Evolutionary conservation across 352 stramenopile species (phyloP).

Genomic region (Phytophthora sp.): DNA sequence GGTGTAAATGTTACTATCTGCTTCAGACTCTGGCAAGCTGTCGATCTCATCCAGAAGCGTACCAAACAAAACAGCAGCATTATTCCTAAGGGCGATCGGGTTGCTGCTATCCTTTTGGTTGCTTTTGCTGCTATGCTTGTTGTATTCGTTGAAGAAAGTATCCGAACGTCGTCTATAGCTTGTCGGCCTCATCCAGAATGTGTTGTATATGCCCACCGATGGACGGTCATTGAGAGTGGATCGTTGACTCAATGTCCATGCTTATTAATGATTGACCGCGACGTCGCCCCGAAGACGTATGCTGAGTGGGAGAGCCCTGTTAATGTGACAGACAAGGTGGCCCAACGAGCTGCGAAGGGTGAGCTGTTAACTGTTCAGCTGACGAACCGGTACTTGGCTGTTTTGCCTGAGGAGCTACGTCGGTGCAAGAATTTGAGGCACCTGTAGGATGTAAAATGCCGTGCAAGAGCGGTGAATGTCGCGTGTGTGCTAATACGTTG

Average conservation of each 20-base stretch:
- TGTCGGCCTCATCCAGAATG: constrained; percentile 15
- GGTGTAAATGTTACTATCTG: constrained; percentile 12
- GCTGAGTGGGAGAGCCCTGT: constrained; percentile 11
- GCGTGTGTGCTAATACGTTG: no score
- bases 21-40: neutral
- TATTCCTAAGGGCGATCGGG: constrained; percentile 11
- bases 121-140: neutral
- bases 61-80: no score
- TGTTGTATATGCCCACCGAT: constrained; percentile 12
- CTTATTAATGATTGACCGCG: constrained; percentile 11
- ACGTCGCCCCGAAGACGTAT: constrained; percentile 12
- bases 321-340: constrained; percentile 14
- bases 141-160: constrained; percentile 12
- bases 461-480: no score
- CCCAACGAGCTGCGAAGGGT: constrained; percentile 1
- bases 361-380: constrained; percentile 11
- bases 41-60: no score
- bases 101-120: neutral
- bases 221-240: constrained; percentile 5
- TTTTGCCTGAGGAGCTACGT: no score
- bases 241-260: constrained; percentile 16
- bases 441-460: no score
- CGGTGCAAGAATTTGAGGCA: no score
- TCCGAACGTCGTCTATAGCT: constrained; percentile 6
- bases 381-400: no score